Evolutionary conservation across 805 yeast genomes (phyloP).

Genomic region (Tetrapisispora namnaoensis): DNA sequence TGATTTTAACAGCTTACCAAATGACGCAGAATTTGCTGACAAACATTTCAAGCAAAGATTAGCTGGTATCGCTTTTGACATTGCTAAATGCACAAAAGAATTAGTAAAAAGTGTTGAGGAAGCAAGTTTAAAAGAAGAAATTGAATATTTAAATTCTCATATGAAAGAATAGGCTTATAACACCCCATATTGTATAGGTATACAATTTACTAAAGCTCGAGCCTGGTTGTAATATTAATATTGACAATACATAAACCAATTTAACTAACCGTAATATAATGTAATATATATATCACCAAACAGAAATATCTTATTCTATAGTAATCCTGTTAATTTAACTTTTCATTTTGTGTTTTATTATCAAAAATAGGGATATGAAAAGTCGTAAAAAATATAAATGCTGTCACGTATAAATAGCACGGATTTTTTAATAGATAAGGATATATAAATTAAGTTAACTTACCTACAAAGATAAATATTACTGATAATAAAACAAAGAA

Average conservation of each 20-base stretch:
- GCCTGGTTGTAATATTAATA: neutral
- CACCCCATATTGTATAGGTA: neutral
- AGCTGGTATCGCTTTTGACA: conserved; percentile 93
- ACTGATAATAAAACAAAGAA: no score
- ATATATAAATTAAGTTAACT: no score
- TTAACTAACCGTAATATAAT: no score
- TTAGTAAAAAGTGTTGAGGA: conserved; percentile 93
- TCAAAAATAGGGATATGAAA: neutral
- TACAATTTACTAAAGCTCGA: neutral
- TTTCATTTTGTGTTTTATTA: no score
- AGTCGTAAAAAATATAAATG: neutral
- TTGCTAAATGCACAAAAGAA: conserved; percentile 93
- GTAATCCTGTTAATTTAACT: no score
- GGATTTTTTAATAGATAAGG: no score
- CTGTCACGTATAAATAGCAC: no score
- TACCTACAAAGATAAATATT: no score
- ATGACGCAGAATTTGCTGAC: conserved; percentile 65
- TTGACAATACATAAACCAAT: no score
- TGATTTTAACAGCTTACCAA: conserved; percentile 23
- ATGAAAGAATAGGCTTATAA: neutral
- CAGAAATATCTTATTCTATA: no score
- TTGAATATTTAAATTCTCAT: conserved; percentile 3
- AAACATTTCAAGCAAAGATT: conserved; percentile 84
- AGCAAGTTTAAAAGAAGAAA: conserved; percentile 63
- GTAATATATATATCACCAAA: no score